Evolutionary conservation across 2,329 filamentous ascomycete species (phyloP).

Genomic region (Aspergillus amoenus): DNA sequence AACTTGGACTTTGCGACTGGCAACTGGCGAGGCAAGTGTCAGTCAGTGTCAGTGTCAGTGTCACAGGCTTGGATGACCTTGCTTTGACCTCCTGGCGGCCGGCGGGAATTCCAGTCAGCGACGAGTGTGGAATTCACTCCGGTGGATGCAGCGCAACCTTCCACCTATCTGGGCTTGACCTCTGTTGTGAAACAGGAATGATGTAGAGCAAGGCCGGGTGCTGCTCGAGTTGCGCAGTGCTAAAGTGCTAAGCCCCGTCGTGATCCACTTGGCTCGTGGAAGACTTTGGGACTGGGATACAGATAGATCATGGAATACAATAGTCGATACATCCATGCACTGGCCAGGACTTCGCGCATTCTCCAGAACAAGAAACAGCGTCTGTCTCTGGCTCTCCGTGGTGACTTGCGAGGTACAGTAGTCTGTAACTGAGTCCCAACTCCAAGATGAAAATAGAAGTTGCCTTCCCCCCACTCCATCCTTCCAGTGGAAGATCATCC

Average conservation of each 20-base stretch:
- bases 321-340: neutral
- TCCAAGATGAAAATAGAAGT: neutral
- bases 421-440: too few species aligned
- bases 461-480: constrained; percentile 3
- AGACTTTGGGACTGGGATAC: constrained; percentile 1
- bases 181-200: constrained; percentile 3
- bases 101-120: neutral
- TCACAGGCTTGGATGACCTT: neutral
- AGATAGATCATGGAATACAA: neutral
- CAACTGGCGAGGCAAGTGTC: neutral
- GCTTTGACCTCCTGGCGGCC: neutral
- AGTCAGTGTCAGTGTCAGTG: neutral
- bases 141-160: neutral
- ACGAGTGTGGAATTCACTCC: neutral
- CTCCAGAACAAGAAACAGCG: too few species aligned
- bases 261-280: constrained; percentile 22
- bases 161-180: neutral
- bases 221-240: neutral
- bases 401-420: too few species aligned
- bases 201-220: neutral
- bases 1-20: neutral
- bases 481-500: constrained; percentile 20
- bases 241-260: constrained; percentile 29
- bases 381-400: too few species aligned
- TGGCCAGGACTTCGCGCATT: too few species aligned